Conservation (phyloP, 768 basidiomycete genomes). For the Boletales sp. region DNA sequence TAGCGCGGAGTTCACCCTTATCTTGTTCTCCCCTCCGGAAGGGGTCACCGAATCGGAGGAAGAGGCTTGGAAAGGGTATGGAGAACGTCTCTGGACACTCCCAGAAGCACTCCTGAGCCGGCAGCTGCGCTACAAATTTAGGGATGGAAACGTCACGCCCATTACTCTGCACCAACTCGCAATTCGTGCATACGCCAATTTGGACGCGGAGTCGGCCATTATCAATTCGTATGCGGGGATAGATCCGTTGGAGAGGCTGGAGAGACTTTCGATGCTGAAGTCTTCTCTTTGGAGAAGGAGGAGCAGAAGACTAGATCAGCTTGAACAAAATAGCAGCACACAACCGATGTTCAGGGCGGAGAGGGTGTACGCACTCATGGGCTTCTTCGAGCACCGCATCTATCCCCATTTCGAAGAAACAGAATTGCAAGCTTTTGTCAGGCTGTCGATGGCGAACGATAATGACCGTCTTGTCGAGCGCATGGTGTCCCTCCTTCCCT, state of each 20-base stretch:
- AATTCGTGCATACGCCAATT: conserved; percentile 14
- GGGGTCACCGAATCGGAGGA: not conserved
- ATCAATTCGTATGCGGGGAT: conserved; percentile 17
- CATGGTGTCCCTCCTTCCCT: conserved; percentile 17
- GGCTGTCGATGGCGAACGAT: conserved; percentile 25
- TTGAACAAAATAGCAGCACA: not conserved
- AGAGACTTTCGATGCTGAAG: conserved; percentile 19
- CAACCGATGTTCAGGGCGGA: not conserved
- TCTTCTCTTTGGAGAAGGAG: conserved; percentile 22
- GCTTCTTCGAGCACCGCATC: conserved; percentile 23
- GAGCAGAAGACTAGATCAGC: not conserved
- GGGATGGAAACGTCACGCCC: conserved; percentile 6
- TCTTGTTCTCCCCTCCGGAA: conserved; percentile 9
- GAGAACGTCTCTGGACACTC: conserved; percentile 24
- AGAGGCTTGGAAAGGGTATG: conserved; percentile 14
- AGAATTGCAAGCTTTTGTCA: not conserved
- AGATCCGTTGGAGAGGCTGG: conserved; percentile 23
- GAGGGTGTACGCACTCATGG: conserved; percentile 26
- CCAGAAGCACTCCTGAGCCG: conserved; percentile 22
- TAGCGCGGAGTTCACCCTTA: conserved; percentile 21
- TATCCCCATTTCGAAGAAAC: not conserved
- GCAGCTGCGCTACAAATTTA: conserved; percentile 12
- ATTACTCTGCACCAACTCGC: conserved; percentile 25
- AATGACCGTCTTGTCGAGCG: conserved; percentile 19
- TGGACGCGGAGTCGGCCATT: conserved; percentile 18